Evolutionary conservation across 768 basidiomycete species (phyloP).

Genomic region (Cystobasidium ongulense): DNA sequence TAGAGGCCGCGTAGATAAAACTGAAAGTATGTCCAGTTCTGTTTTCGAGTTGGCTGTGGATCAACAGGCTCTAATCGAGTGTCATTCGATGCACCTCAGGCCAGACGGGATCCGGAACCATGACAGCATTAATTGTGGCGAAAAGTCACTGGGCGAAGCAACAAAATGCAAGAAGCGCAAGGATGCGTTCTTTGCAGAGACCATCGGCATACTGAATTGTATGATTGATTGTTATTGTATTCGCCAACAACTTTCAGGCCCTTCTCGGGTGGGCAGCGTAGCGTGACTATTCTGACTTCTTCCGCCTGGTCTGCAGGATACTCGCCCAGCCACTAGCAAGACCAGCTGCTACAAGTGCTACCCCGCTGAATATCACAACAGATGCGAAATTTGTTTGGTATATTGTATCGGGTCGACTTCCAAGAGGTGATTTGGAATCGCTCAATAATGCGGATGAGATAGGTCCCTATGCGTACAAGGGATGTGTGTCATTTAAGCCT

Average conservation of each 20-base stretch:
- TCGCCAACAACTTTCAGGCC: neutral
- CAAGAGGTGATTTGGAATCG: neutral
- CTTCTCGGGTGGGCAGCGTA: neutral
- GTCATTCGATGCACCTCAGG: too few relatives aligned
- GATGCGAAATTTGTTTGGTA: neutral
- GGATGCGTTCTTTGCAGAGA: too few relatives aligned
- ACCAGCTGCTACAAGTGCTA: neutral
- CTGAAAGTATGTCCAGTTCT: too few relatives aligned
- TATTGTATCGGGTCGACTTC: neutral
- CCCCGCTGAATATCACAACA: conserved; percentile 12
- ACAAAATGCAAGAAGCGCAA: too few relatives aligned
- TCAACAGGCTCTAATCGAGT: too few relatives aligned
- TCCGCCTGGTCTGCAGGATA: neutral
- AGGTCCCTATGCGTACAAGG: neutral
- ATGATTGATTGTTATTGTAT: too few relatives aligned
- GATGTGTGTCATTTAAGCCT: neutral
- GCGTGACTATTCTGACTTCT: neutral
- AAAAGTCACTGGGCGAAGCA: too few relatives aligned
- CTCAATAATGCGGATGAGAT: conserved; percentile 10
- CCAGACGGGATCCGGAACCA: too few relatives aligned
- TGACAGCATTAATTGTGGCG: too few relatives aligned
- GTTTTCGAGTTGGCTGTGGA: too few relatives aligned
- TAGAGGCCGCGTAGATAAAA: too few relatives aligned
- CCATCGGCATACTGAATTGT: too few relatives aligned
- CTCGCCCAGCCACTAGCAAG: neutral